phyloP scores from a whole-genome alignment of 108 stramenopile genomes.

The Phaeodactylum tricornutum region DNA sequence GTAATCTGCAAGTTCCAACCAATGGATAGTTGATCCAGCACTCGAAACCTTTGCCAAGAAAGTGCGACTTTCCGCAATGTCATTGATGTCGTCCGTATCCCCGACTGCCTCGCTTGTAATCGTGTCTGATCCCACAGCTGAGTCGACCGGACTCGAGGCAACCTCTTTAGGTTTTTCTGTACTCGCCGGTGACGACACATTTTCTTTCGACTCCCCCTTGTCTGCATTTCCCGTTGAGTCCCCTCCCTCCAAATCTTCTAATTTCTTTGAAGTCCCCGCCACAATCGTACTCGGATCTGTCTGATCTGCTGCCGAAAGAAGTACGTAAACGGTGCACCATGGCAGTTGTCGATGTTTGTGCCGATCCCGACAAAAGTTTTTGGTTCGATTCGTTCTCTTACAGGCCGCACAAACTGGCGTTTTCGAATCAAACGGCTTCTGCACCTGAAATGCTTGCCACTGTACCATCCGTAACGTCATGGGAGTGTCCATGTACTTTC shows the following conservation, averaged over 20 bases:
- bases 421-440: conserved; percentile 30
- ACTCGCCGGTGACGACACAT: no score
- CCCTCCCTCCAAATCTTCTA: conserved; percentile 10
- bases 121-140: background rate
- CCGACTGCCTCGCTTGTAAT: conserved; percentile 10
- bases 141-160: conserved; percentile 8
- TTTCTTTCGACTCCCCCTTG: conserved; percentile 10
- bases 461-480: conserved; percentile 48
- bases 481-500: conserved; percentile 50
- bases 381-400: conserved; percentile 64
- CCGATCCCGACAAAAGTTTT: conserved; percentile 50
- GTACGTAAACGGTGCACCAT: conserved; percentile 66
- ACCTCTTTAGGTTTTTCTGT: conserved; percentile 10
- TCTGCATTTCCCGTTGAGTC: background rate
- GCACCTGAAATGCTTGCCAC: conserved; percentile 42
- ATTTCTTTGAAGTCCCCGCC: conserved; percentile 30
- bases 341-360: conserved; percentile 59
- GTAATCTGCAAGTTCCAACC: conserved; percentile 41
- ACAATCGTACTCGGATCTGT: conserved; percentile 39
- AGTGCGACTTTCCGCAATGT: conserved; percentile 47
- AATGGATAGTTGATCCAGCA: conserved; percentile 24
- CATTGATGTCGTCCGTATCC: conserved; percentile 43
- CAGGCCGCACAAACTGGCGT: conserved; percentile 64
- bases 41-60: conserved; percentile 48
- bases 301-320: conserved; percentile 31